A percentile compares a stretch with the other conserved stretches of the same genome.
Evolutionary conservation across 1,139 yeast species (phyloP).

Genomic region (Geotrichum macrosporum): DNA sequence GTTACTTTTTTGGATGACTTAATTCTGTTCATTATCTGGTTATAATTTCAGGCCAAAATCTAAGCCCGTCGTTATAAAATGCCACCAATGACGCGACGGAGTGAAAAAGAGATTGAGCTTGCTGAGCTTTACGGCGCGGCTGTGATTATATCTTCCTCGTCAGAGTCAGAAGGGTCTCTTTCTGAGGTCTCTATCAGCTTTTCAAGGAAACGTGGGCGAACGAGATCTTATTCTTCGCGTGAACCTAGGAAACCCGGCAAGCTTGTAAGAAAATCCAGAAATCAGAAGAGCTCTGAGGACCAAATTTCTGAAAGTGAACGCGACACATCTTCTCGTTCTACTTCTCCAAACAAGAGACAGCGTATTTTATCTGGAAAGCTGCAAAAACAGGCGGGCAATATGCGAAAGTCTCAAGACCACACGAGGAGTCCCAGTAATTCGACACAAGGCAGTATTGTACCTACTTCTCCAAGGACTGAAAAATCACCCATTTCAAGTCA

Average conservation of each 20-base stretch:
- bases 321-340: neutral
- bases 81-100: constrained; percentile 7
- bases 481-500: neutral
- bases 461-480: too few species aligned
- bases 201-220: neutral
- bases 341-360: neutral
- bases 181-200: neutral
- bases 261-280: neutral
- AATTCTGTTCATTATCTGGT: too few species aligned
- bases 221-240: neutral
- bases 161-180: constrained; percentile 1
- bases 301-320: neutral
- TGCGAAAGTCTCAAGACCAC: too few species aligned
- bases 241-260: neutral
- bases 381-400: too few species aligned
- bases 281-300: neutral
- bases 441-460: too few species aligned
- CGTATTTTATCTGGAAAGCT: too few species aligned
- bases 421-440: too few species aligned
- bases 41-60: too few species aligned
- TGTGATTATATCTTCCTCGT: constrained; percentile 11
- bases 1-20: too few species aligned
- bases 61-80: too few species aligned
- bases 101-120: neutral
- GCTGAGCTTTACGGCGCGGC: constrained; percentile 4